Evolutionary conservation across 768 basidiomycete species (phyloP), one percentile per base, ranked within the genome.

Genomic region (Lactarius tabidus): DNA sequence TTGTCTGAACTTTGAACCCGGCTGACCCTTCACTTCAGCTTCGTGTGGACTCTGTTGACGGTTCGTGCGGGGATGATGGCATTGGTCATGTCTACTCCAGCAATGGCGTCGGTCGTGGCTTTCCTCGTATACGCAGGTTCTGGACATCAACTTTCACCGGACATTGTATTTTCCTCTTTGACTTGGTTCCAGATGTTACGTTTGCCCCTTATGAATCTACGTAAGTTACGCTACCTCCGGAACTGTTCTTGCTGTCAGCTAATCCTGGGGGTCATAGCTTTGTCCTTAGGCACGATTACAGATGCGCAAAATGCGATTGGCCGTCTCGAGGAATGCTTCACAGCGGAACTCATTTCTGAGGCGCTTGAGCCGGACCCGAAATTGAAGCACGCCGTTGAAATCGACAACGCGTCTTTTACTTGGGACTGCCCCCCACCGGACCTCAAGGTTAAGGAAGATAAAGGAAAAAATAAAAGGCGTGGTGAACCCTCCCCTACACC

Each of bases 181-280:
- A 87, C 90, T 0, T 79, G 95, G 6, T 98, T 96, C 82, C 89
- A 88, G 68, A 77, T 97, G 23, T 80, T 95, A 52, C 81, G 93
- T 26, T 68, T 94, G 63, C 93, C 95, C 0, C 80, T 95, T 38
- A 90, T 91, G 88, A 81, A 93, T 67, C 74, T 84, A 57, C 82
- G 79, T 81, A 65, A 53, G 79, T 75, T 1, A 15, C 26, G 18
- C 9, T 0, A 20, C 35, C 20, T 7, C 2, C 28, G 3, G 15
- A 43, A 5, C 15, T 54, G 33, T 6, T 0, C 10, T 6, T 8
- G 9, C 14, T 26, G 52, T 45, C 6, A 18, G 33, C 39, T 54
- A 12, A 56, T 26, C 31, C 55, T 59, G 52, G 29, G 65, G n/a
- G 56, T 53, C n/a, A 20, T 59, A 90, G 88, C 88, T 18, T 70